Evolutionary conservation across 305 asterid species (phyloP), one percentile per base, ranked within the genome.

Genomic region (Fraxinus angustifolia): DNA sequence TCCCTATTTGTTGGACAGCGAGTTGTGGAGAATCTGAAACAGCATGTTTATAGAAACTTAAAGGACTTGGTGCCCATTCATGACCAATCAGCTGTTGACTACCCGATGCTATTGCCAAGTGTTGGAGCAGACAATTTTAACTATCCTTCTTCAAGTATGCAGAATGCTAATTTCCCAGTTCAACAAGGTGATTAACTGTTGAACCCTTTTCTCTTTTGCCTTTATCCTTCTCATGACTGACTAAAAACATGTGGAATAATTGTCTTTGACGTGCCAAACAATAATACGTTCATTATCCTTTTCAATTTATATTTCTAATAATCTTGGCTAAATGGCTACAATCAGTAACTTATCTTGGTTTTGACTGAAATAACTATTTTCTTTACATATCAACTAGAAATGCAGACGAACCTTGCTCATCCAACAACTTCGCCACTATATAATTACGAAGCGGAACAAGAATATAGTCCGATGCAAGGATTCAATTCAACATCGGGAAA

Each of bases 1-100:
- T n/a, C 33, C 72, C 17, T 78, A 16, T 84, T 68, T 42, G 76
- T 71, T 83, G 85, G 80, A 82, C 91, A 92, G 98, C 78, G 80
- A n/a, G 14, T 82, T 85, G 94, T 91, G 78, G 94, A 95, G 28
- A 82, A 79, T 10, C 79, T 87, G 82, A 95, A 89, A 87, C 90
- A 50, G 60, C 76, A 19, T 36, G 94, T 87, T 73, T 92, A 90
- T 82, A 81, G 76, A 67, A 93, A 91, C 85, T 53, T 78, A 81
- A 30, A 31, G 6, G 82, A 80, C 16, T 87, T 91, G 90, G 84
- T 87, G 83, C 86, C 85, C 45, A 42, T 90, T 81, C 83, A 79
- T 73, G 90, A 89, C 50, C 86, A 81, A 2, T 82, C 91, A 36
- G 3, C 82, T 58, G 70, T 75, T 81, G 86, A 86, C 50, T 78